Base-by-base conservation (phyloP, 2,329 filamentous ascomycete species). In the Stachybotrys chartarum region DNA sequence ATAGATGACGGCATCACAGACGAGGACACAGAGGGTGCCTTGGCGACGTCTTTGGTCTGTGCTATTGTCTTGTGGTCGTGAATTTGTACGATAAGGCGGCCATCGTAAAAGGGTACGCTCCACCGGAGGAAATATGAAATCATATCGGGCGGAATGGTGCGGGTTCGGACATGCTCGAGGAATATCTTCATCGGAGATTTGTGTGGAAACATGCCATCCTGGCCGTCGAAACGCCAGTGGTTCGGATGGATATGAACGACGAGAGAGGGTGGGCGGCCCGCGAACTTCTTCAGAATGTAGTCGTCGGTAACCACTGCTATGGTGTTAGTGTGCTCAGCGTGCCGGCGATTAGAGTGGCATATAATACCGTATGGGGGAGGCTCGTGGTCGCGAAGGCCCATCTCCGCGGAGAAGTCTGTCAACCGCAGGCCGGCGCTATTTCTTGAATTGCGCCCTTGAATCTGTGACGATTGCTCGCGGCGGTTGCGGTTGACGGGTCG, bases 61-160 rank as follows among this genome's bases (percentile, higher is more conserved):
- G 79, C 78, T 47, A 76, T 76, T 0, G 87, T 84, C 64, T 88
- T 90, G 74, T 96, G 90, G 68, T 97, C 90, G 64, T 96, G 83
- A n/a, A 97, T 78, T 70, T 96, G 87, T 42, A 99, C 91, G 62
- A 99, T 97, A 56, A 99, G 80, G 66, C 93, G 96, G 35, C 89
- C 91, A 70, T 97, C 92, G 68, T 97, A 99, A 68, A 96, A 97
- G 10, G 81, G 79, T 14, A 96, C 87, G 18, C 85, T 84, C 17
- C 79, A 78, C 51, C 84, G 79, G 31, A 85, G 79, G 54, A 99
- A 83, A 61, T 93, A 87, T 51, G 88, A 84, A 11, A 97, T 75
- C 68, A 97, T 84, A 63, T 97, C 91, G 70, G 97, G 91, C 1
- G 94, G 94, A 42, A 99, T 78, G 0, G 90, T 96, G 55, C 87